Base-by-base conservation (phyloP, 805 yeast genomes). In the Saccharomycodes ludwigii region DNA sequence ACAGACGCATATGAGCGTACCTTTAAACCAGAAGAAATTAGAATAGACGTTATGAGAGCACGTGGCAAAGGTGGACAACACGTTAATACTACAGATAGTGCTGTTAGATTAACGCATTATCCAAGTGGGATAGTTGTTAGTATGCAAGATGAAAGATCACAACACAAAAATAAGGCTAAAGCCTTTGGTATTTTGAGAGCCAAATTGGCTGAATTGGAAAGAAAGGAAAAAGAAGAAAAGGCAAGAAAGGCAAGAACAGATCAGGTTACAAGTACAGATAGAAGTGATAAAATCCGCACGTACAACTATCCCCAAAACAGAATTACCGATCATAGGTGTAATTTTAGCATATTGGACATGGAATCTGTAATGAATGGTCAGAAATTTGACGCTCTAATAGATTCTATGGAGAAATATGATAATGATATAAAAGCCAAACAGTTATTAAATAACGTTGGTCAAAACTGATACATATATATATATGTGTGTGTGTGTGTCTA, bases 21-120 rank as follows among this genome's bases (percentile, higher is more conserved):
- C 35, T 84, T 91, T 54, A 73, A 73, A 13, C 82, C 86, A 0
- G 94, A 81, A 3, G 98, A 91, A 46, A 74, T 91, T 15, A 67
- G 95, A 35, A 74, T 91, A 4, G 98, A 91, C 51, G 85, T 91
- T n/a, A 91, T 88, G 95, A 66, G 98, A 43, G 83, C 97, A 1
- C 75, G 94, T 34, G 98, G 98, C 3, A 79, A 91, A 40, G 98
- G 98, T 35, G 98, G 98, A 0, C 98, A 88, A 59, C 97, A 88
- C 50, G 98, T 88, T 22, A 88, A 88, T 50, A 88, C 95, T 10
- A 91, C 97, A 0, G 97, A 88, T 50, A 84, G 95, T 1, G 98
- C 98, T 0, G 97, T 91, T 10, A 66, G 98, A 44, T 59, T 91
- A 18, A 84, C 88, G 2, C 98, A 91, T 58, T 62, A 80, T 11